Conservation (phyloP, 441 rosid species). For the Erodium moschatum region DNA sequence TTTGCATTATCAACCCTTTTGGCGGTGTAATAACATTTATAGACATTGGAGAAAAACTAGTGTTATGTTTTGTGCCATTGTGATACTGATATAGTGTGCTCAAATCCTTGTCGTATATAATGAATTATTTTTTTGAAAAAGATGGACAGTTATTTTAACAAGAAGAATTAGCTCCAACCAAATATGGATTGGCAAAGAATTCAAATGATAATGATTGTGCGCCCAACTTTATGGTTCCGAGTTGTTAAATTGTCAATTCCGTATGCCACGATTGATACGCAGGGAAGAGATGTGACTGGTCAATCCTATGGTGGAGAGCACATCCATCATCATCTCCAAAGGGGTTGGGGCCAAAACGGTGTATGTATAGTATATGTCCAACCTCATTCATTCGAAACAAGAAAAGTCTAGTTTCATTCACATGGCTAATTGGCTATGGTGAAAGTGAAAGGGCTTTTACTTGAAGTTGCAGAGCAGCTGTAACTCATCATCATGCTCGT, state of each 20-base stretch:
- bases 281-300: not conserved
- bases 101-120: too few relatives aligned
- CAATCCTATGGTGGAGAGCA: not conserved
- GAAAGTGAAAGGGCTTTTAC: not conserved
- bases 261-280: not conserved
- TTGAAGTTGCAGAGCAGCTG: not conserved
- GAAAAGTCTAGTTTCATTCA: not conserved
- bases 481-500: not conserved
- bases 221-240: constrained; percentile 1
- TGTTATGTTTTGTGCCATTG: not conserved
- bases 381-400: not conserved
- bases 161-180: not conserved
- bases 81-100: too few relatives aligned
- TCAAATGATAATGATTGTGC: not conserved
- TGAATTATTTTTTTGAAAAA: too few relatives aligned
- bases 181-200: not conserved
- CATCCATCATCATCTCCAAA: not conserved
- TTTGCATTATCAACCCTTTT: not conserved
- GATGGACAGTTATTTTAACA: too few relatives aligned
- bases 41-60: not conserved
- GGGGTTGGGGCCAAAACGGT: not conserved
- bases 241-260: not conserved
- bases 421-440: not conserved
- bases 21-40: not conserved
- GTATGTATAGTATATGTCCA: too few relatives aligned